These are phyloP conservation scores for Eucalyptus curtisii DNA, from an alignment of 345 rosid species.

Conservation along the genomic window DNA sequence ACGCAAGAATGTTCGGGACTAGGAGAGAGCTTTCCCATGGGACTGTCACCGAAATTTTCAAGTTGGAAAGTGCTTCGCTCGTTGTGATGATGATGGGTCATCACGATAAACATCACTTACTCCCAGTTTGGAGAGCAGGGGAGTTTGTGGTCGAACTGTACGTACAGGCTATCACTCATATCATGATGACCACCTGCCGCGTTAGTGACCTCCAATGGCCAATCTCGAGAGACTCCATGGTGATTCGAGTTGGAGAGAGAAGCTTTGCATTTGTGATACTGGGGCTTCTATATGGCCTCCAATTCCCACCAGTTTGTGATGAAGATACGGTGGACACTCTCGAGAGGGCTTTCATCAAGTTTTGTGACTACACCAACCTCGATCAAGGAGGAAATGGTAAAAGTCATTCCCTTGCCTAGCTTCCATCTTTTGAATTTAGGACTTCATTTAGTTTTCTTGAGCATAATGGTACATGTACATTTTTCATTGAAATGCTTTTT, in stretches of 20 bases:
- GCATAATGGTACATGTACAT: not conserved
- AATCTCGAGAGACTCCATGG: not conserved
- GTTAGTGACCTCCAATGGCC: slow-evolving; percentile 1
- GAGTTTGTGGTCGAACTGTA: not conserved
- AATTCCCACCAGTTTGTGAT: not conserved
- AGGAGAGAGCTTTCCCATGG: not conserved
- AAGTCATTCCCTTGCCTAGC: not conserved
- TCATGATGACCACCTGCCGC: not conserved
- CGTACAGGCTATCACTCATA: not conserved
- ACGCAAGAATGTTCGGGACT: not conserved
- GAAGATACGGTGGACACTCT: not conserved
- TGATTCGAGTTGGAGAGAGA: not conserved
- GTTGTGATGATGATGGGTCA: not conserved
- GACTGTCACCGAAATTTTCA: not conserved
- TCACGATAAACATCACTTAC: not conserved
- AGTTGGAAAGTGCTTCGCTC: not conserved
- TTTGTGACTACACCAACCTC: not conserved
- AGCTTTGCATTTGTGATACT: not conserved
- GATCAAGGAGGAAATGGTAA: not conserved
- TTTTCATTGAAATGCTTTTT: not conserved
- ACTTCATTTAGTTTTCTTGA: not conserved
- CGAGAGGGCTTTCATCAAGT: slow-evolving; percentile 1
- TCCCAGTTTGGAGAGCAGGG: not conserved
- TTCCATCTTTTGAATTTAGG: not conserved
- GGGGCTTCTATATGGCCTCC: slow-evolving; percentile 1